phyloP scores from a whole-genome alignment of 2,329 filamentous ascomycete species.

The Aspergillus versicolor region DNA sequence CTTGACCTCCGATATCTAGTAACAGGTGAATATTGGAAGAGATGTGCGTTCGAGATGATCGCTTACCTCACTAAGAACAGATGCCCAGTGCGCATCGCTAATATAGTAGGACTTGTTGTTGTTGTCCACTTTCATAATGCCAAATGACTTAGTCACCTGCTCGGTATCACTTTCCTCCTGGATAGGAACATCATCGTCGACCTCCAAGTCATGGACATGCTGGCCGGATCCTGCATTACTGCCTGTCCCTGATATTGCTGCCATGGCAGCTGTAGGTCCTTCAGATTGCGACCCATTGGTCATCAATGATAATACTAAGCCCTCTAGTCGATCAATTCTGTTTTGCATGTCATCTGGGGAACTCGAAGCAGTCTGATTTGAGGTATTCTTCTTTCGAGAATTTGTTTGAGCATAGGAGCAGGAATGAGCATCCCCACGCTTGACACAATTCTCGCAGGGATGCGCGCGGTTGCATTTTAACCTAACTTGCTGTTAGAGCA shows the following conservation, averaged over 20 bases:
- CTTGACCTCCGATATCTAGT: slow-evolving; percentile 83
- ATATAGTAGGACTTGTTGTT: slow-evolving; percentile 76
- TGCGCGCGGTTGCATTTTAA: slow-evolving; percentile 91
- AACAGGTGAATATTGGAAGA: slow-evolving; percentile 8
- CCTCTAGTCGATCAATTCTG: slow-evolving; percentile 91
- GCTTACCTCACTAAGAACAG: slow-evolving; percentile 67
- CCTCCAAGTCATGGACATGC: slow-evolving; percentile 36
- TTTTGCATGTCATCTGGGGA: slow-evolving; percentile 97
- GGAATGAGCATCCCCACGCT: slow-evolving; percentile 74
- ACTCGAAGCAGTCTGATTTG: slow-evolving; percentile 57
- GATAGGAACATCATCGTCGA: slow-evolving; percentile 60
- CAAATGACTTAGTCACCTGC: slow-evolving; percentile 69
- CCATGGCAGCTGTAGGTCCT: slow-evolving; percentile 59
- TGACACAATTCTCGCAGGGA: slow-evolving; percentile 92
- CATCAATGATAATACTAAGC: slow-evolving; percentile 89
- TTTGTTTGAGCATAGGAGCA: slow-evolving; percentile 76
- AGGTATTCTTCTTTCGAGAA: slow-evolving; percentile 67
- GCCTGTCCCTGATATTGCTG: slow-evolving; percentile 50
- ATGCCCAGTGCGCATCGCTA: slow-evolving; percentile 81
- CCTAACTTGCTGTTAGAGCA: slow-evolving; percentile 34
- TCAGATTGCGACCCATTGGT: slow-evolving; percentile 72
- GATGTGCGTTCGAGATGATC: background rate
- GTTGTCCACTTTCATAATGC: slow-evolving; percentile 80
- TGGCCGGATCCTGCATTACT: slow-evolving; percentile 40
- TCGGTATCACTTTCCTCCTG: slow-evolving; percentile 67